Evolutionary conservation across 345 rosid genomes (phyloP).

Genomic region (Ceriops decandra): DNA sequence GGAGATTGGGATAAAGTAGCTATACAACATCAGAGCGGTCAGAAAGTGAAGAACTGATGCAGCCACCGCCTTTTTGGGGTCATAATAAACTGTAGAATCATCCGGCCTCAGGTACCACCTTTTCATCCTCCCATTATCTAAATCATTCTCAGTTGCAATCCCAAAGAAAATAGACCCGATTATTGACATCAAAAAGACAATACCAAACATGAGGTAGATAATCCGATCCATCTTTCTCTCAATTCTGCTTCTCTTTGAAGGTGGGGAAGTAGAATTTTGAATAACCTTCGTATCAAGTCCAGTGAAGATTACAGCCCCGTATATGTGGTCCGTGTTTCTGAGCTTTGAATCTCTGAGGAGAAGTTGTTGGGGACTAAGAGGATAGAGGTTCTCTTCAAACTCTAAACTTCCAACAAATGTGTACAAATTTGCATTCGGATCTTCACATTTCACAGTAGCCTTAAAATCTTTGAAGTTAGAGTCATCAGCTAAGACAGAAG

Average conservation of each 20-base stretch:
- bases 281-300: conserved; percentile 93
- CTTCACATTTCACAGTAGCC: conserved; percentile 74
- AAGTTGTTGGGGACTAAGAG: conserved; percentile 80
- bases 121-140: conserved; percentile 52
- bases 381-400: conserved; percentile 46
- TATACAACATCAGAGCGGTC: conserved; percentile 62
- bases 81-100: conserved; percentile 45
- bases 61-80: conserved; percentile 38
- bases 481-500: conserved; percentile 58
- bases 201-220: conserved; percentile 59
- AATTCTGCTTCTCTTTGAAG: conserved; percentile 85
- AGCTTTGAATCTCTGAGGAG: conserved; percentile 86
- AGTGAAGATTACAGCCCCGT: conserved; percentile 79
- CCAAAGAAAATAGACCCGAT: conserved; percentile 80
- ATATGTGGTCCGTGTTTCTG: conserved; percentile 70
- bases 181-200: conserved; percentile 50
- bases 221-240: conserved; percentile 82
- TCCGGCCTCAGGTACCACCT: conserved; percentile 91
- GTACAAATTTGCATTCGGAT: conserved; percentile 87
- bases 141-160: conserved; percentile 53
- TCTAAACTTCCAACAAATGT: conserved; percentile 76
- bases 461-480: conserved; percentile 58
- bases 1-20: conserved; percentile 80
- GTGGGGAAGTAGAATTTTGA: conserved; percentile 76
- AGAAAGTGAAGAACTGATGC: conserved; percentile 70